Evolutionary conservation across 352 stramenopile genomes (phyloP).

Genomic region (Pythium dissimile): DNA sequence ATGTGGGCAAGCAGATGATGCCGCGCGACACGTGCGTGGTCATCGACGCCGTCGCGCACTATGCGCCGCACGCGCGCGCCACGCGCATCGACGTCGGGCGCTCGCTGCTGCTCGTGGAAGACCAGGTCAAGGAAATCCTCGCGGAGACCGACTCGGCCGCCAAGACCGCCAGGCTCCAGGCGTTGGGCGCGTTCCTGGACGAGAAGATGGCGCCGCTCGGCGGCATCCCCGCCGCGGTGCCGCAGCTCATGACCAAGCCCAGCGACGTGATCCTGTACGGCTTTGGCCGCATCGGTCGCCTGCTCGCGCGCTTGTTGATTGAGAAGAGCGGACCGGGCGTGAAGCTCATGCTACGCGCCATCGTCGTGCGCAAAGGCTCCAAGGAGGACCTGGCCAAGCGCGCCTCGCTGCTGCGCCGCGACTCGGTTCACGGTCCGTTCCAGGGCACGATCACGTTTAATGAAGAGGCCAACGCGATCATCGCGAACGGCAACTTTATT

Average conservation of each 20-base stretch:
- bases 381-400: conserved; percentile 84
- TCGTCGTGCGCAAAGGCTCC: conserved; percentile 83
- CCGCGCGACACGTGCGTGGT: conserved; percentile 74
- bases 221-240: conserved; percentile 2
- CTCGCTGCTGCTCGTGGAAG: conserved; percentile 65
- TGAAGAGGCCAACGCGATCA: conserved; percentile 82
- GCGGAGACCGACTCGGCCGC: conserved; percentile 26
- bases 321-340: conserved; percentile 82
- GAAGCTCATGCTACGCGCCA: conserved; percentile 86
- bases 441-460: conserved; percentile 81
- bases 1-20: conserved; percentile 74
- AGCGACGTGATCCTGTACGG: conserved; percentile 85
- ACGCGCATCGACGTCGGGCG: conserved; percentile 81
- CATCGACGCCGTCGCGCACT: conserved; percentile 55
- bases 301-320: conserved; percentile 76
- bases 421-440: conserved; percentile 87
- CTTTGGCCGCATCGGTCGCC: conserved; percentile 84
- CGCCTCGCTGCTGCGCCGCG: conserved; percentile 75
- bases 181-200: conserved; percentile 53
- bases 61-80: conserved; percentile 50
- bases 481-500: conserved; percentile 86
- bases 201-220: conserved; percentile 51
- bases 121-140: conserved; percentile 50
- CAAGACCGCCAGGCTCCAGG: conserved; percentile 42
- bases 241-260: conserved; percentile 44